Base-by-base conservation (phyloP, 139 green algal species). In the Pseudopediastrum boryanum region DNA sequence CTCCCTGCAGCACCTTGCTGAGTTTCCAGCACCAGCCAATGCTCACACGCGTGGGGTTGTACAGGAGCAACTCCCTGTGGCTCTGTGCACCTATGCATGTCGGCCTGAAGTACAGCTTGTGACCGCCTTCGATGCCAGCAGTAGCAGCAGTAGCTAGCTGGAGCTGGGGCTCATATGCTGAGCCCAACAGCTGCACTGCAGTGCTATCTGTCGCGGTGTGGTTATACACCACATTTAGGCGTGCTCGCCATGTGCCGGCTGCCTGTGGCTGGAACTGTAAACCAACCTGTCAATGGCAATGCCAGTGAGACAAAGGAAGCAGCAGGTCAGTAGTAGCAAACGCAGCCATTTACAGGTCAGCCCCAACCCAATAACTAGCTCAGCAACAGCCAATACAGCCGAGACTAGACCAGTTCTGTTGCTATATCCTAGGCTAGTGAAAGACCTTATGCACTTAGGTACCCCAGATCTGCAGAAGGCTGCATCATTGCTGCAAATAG, bases 51-150 rank as follows among this genome's bases (percentile, higher is more conserved):
- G 81, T 87, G 41, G 79, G 62, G 82, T 95, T 95, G 62, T 70
- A 78, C 5, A 95, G 56, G 3, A 67, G 87, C 9, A 94, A 29
- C 13, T 56, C 25, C 10, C 89, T 75, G 63, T 80, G 82, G 29
- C 78, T 84, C n/a, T 61, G 75, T 0, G 91, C 91, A 4, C 91
- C 91, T 19, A 94, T 63, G 72, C 91, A 95, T 3, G 91, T 95
- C 19, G 91, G 91, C 56, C 88, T 83, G 82, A 89, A 89, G 62
- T 84, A 90, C 23, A 93, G 71, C 4, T 71, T 75, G 41, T 54
- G 63, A 16, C 48, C 41, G 83, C 58, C 31, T 87, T 74, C 38
- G 81, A 77, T 13, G 65, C 51, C 39, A 93, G 73, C n/a, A n/a
- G n/a, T n/a, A n/a, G n/a, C n/a, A n/a, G n/a, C n/a, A n/a, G n/a